These are phyloP conservation scores for Irpex lacteus DNA, from an alignment of 1,284 basidiomycete genomes.

Conservation along the genomic window DNA sequence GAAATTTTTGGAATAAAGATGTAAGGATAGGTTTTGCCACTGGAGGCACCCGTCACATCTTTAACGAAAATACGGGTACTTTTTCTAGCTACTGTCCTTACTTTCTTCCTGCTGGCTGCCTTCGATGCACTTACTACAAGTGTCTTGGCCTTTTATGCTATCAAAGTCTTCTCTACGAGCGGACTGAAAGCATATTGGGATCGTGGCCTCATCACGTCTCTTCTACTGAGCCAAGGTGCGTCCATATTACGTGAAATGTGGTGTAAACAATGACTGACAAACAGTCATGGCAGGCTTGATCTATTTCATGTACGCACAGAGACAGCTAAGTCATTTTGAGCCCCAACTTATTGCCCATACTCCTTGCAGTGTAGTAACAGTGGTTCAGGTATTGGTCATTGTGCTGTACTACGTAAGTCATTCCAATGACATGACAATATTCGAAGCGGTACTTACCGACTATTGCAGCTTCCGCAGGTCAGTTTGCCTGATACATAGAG, in stretches of 20 bases:
- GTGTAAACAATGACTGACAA: background rate
- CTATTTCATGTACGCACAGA: conserved; percentile 6
- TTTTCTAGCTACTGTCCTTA: conserved; percentile 6
- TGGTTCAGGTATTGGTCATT: conserved; percentile 8
- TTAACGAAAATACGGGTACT: too few relatives aligned
- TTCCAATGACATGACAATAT: too few relatives aligned
- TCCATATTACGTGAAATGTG: background rate
- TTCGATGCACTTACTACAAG: conserved; percentile 8
- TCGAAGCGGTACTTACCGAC: too few relatives aligned
- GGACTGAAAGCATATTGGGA: background rate
- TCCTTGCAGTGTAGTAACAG: conserved; percentile 1
- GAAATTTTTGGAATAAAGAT: too few relatives aligned
- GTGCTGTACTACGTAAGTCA: conserved; percentile 8
- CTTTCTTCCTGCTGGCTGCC: conserved; percentile 7
- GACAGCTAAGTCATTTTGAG: background rate
- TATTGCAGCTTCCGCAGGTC: conserved; percentile 6
- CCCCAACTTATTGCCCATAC: background rate
- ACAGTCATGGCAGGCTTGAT: conserved; percentile 2
- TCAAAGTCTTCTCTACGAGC: background rate
- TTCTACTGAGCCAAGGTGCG: conserved; percentile 8
- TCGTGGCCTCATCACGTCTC: background rate
- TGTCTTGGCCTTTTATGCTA: background rate
- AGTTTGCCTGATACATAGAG: background rate
- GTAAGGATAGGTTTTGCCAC: too few relatives aligned
- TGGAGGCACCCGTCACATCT: too few relatives aligned